Percentiles rank a stretch among this genome's conserved stretches.
phyloP scores from a whole-genome alignment of 2,329 filamentous ascomycete genomes.

The Myriangium duriaei region DNA sequence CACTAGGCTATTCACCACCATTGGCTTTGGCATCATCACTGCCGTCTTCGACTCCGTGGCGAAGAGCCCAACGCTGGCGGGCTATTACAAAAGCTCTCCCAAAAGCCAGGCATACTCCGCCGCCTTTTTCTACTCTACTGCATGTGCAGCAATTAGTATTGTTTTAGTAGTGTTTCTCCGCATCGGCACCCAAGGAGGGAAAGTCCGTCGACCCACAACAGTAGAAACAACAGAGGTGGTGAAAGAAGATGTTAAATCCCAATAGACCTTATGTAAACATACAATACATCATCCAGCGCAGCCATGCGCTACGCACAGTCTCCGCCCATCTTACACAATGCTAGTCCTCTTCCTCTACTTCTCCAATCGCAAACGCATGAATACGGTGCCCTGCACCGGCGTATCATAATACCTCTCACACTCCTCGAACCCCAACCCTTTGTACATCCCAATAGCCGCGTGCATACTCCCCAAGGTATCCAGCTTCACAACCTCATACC shows the following conservation, averaged over 20 bases:
- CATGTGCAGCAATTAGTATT: conserved; percentile 31
- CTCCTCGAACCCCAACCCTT: conserved; percentile 38
- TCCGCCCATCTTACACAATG: too few relatives aligned
- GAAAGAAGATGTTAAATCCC: neutral
- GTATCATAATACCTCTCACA: conserved; percentile 44
- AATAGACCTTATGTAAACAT: too few relatives aligned
- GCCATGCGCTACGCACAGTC: too few relatives aligned
- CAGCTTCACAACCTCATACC: conserved; percentile 41
- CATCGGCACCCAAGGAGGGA: conserved; percentile 41
- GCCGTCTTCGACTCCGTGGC: conserved; percentile 42
- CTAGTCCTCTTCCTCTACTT: too few relatives aligned
- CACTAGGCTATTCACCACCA: conserved; percentile 45
- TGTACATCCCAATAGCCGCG: conserved; percentile 39
- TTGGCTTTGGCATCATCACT: conserved; percentile 50
- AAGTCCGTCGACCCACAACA: conserved; percentile 8
- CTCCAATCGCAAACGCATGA: too few relatives aligned
- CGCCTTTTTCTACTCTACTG: conserved; percentile 39
- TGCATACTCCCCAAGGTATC: conserved; percentile 45
- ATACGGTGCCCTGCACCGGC: conserved; percentile 39
- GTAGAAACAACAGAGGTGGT: neutral
- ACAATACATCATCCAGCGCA: too few relatives aligned
- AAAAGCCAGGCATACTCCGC: conserved; percentile 39
- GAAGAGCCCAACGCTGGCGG: conserved; percentile 21
- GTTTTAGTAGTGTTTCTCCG: conserved; percentile 40
- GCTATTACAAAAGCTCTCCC: conserved; percentile 24